Evolutionary conservation across 2,329 filamentous ascomycete species (phyloP), one percentile per base, ranked within the genome.

Genomic region (Ceratocystis ficicola): DNA sequence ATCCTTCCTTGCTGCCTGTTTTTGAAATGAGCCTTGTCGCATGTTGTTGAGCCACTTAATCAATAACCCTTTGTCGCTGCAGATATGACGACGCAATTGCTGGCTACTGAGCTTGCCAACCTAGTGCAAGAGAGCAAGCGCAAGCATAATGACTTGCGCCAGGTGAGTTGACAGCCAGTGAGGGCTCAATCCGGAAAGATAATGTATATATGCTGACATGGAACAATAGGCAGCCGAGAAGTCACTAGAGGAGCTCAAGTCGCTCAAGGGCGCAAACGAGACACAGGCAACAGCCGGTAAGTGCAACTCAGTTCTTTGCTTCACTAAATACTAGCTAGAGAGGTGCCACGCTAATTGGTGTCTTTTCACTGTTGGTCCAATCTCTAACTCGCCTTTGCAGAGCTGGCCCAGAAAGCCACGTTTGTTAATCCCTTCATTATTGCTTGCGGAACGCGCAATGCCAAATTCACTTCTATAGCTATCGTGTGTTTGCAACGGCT

Each of bases 351-450:
- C 48, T 8, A 17, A 28, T 28, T 25, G 48, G 20, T 0, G 22
- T 57, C 25, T 44, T 48, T 25, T 55, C 12, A 28, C 46, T 63
- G 48, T 28, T 52, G 22, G 60, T 4, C 4, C 20, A 17, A 1
- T 44, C 46, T 57, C 44, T 63, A 36, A 63, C 62, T 8, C 22
- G 7, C 60, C 28, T 8, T 67, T 70, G 70, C 72, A 96, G 94
- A 96, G 76, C 83, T 99, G 68, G 85, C 87, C 65, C 86, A 90
- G 72, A 86, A 86, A 70, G 81, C 87, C 67, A 86, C 87, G 73
- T 97, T 99, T 76, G 86, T 93, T 68, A 91, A 93, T 70, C 94
- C 94, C 1, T 97, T 99, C 73, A 83, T 99, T 69, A 86, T 97
- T 73, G 93, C 94, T 30, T 99, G 94, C 73, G 84, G 86, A 63